These are phyloP conservation scores for Pythium insidiosum DNA, from an alignment of 352 stramenopile species.

Conservation along the genomic window DNA sequence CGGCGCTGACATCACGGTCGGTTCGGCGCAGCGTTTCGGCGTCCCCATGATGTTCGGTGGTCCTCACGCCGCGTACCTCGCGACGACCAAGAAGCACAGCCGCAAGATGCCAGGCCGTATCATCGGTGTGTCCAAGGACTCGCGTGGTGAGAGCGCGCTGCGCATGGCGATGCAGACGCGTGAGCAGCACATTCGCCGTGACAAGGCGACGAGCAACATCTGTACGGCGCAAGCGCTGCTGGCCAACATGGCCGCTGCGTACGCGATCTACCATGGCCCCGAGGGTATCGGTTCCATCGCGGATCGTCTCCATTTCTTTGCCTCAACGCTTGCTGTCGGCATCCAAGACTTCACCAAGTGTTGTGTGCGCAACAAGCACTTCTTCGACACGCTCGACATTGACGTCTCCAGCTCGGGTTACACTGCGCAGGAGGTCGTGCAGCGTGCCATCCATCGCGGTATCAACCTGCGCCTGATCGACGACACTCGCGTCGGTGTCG, in stretches of 20 bases:
- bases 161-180: constrained; percentile 99
- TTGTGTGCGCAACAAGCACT: constrained; percentile 61
- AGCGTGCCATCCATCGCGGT: constrained; percentile 48
- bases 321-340: constrained; percentile 82
- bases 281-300: constrained; percentile 94
- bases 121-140: constrained; percentile 98
- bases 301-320: constrained; percentile 89
- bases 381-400: constrained; percentile 97
- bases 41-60: constrained; percentile 99
- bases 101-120: constrained; percentile 98
- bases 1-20: constrained; percentile 97
- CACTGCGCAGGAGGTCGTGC: constrained; percentile 70
- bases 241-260: constrained; percentile 98
- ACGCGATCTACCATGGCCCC: constrained; percentile 98
- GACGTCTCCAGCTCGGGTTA: constrained; percentile 78
- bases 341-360: constrained; percentile 81
- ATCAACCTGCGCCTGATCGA: constrained; percentile 87
- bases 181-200: constrained; percentile 97
- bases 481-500: constrained; percentile 86
- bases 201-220: constrained; percentile 99
- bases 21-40: constrained; percentile 97
- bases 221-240: constrained; percentile 98
- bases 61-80: constrained; percentile 97
- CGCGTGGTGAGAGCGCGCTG: constrained; percentile 91
- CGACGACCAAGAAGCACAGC: constrained; percentile 94